Conservation (phyloP, 148 eudicot species). For the Nepenthes gracilis region DNA sequence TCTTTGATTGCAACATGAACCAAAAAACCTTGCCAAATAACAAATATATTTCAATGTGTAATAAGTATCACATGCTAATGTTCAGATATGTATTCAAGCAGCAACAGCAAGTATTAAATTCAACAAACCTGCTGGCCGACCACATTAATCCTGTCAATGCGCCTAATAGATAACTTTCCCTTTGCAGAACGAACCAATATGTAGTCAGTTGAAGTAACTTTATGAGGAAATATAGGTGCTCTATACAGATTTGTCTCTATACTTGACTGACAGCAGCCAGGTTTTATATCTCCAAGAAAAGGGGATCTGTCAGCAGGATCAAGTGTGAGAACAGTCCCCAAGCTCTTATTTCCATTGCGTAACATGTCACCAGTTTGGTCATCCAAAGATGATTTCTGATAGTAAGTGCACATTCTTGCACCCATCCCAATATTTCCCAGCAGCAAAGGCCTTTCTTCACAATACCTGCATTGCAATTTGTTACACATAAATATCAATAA, state of each 20-base stretch:
- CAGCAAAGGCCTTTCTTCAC: slow-evolving; percentile 94
- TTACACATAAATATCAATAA: background rate
- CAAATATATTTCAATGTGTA: too few relatives aligned
- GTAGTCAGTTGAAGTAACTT: slow-evolving; percentile 87
- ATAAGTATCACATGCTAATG: too few relatives aligned
- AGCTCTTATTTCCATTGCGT: slow-evolving; percentile 43
- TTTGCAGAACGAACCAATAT: slow-evolving; percentile 85
- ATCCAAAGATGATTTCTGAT: slow-evolving; percentile 71
- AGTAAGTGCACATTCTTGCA: slow-evolving; percentile 90
- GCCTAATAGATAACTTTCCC: slow-evolving; percentile 90
- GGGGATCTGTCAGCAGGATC: slow-evolving; percentile 98
- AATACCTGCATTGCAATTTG: slow-evolving; percentile 42
- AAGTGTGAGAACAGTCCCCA: slow-evolving; percentile 77
- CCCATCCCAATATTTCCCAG: slow-evolving; percentile 96
- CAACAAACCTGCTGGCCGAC: slow-evolving; percentile 88
- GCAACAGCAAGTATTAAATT: too few relatives aligned
- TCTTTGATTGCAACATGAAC: too few relatives aligned
- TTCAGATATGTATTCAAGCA: too few relatives aligned
- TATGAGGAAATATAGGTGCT: slow-evolving; percentile 82
- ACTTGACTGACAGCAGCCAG: slow-evolving; percentile 77
- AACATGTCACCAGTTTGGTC: slow-evolving; percentile 67
- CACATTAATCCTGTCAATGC: slow-evolving; percentile 84
- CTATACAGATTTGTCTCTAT: slow-evolving; percentile 95
- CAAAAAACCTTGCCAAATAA: too few relatives aligned
- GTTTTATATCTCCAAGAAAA: slow-evolving; percentile 87